These are phyloP conservation scores for Trichoderma oligosporum DNA, from an alignment of 2,329 filamentous ascomycete genomes.

Conservation along the genomic window DNA sequence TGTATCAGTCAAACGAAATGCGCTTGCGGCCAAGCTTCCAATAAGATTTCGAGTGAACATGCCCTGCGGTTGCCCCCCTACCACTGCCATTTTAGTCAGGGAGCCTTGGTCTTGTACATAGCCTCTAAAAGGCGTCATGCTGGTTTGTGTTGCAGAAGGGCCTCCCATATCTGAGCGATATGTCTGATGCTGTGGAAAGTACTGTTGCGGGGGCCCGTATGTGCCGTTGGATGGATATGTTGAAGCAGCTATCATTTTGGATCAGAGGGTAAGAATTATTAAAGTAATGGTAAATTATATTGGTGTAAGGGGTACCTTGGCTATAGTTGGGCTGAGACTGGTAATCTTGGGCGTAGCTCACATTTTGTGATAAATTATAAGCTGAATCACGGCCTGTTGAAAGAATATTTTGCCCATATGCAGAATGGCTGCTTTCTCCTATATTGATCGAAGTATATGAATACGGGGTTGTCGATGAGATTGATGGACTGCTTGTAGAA, in stretches of 20 bases:
- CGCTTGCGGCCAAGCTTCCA: conserved; percentile 83
- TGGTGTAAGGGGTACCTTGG: conserved; percentile 29
- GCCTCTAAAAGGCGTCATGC: conserved; percentile 27
- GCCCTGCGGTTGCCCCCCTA: conserved; percentile 57
- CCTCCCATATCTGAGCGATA: conserved; percentile 31
- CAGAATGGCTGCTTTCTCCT: conserved; percentile 28
- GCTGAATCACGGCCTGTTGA: conserved; percentile 38
- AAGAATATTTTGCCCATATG: conserved; percentile 36
- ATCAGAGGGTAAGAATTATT: neutral
- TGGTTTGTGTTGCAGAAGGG: conserved; percentile 28
- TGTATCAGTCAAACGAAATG: conserved; percentile 75
- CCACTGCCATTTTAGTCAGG: conserved; percentile 35
- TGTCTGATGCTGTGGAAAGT: conserved; percentile 33
- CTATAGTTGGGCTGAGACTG: conserved; percentile 31
- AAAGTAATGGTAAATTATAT: neutral
- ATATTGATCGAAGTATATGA: conserved; percentile 59
- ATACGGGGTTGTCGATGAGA: conserved; percentile 73
- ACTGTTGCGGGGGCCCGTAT: conserved; percentile 38
- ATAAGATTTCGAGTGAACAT: conserved; percentile 97
- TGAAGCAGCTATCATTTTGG: conserved; percentile 23
- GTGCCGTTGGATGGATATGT: conserved; percentile 32
- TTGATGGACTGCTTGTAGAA: conserved; percentile 66
- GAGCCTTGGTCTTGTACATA: conserved; percentile 32
- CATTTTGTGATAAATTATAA: conserved; percentile 29
- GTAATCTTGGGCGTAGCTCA: conserved; percentile 35